Evolutionary conservation across 768 basidiomycete species (phyloP), one percentile per base, ranked within the genome.

Genomic region (Infundibulicybe gibba): DNA sequence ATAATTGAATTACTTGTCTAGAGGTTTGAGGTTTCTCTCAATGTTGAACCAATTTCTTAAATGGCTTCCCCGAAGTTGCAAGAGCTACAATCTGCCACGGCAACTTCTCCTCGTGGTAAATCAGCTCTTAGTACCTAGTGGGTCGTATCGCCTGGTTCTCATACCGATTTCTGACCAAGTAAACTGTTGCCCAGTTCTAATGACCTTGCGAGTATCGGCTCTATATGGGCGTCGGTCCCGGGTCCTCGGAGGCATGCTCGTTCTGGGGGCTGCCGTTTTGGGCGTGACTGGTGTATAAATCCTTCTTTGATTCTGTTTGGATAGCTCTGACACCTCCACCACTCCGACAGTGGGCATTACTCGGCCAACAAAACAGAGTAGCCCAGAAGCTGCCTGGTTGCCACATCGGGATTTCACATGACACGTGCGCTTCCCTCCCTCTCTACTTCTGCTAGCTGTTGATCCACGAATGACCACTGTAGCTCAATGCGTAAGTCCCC

Each of bases 191-290:
- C 21, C 6, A 77, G 74, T 66, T 48, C 67, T 74, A 21, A 63
- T 79, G 21, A 68, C 69, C 11, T 56, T 76, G 38, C 73, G 80
- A 37, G 74, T 74, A 43, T 74, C 70, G 47, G 79, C 80, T 4
- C 57, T 82, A 10, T 81, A 78, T 47, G 61, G 64, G 9, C 56
- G 71, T 32, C 70, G 69, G 15, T 50, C 62, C 38, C 62, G 65
- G 15, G 55, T 79, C 32, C 49, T 74, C 14, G 47, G 53, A 5
- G 62, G 58, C 25, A 57, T 79, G 57, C 12, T 74, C 1, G 54
- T 57, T 5, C 59, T 62, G 21, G 70, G 60, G 2, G 43, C 54
- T 0, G 43, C 65, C 1, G 49, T 80, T 30, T 45, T 54, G 0
- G 58, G 51, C 1, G 44, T 74, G 3, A 48, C 66, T 39, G 61